Evolutionary conservation across 768 basidiomycete genomes (phyloP), one percentile per base, ranked within the genome.

Genomic region (Termitomyces sp.): DNA sequence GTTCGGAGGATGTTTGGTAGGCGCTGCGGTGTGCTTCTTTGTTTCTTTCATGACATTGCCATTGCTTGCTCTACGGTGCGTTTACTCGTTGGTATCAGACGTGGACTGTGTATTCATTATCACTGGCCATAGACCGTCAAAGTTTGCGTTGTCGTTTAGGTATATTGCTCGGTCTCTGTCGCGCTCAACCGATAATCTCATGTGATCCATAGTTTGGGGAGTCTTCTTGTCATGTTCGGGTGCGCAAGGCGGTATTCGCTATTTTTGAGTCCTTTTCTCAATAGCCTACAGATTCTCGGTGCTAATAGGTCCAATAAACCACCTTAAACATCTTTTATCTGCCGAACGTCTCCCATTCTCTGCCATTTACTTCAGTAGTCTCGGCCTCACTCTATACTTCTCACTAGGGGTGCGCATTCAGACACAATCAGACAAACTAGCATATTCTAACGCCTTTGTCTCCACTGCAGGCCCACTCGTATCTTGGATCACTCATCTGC

Each of bases 221-320:
- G 90, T 62, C 73, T 94, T 58, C 83, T 99, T 31, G 95, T 98
- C 70, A 98, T 99, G 96, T 87, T 92, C 68, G 97, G 94, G 87
- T 93, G 65, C 65, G 87, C 66, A 18, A 42, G 51, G 5, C 10
- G 26, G 22, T 45, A 22, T 46, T 26, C 42, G 18, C 49, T 16
- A 28, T 36, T 22, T 29, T 31, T n/a, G 26, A 26, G 16, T 16
- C 5, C 22, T 36, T 5, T 26, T 22, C 6, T 53, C 33, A 20
- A 45, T 37, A 50, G 3, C 4, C 29, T 26, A 24, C 64, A 92
- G 90, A 16, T 92, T 92, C 70, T 86, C 90, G 18, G 82, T 92
- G n/a, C 81, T 92, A 59, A 82, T 90, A 55, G 96, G 96, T 6
- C 96, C 96, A 33, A 74, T 93, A 71, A 94, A 92, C 67, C 96